Percentiles rank a stretch among this genome's conserved stretches.
Evolutionary conservation across 2,329 filamentous ascomycete species (phyloP).

Genomic region (Metarhizium album): DNA sequence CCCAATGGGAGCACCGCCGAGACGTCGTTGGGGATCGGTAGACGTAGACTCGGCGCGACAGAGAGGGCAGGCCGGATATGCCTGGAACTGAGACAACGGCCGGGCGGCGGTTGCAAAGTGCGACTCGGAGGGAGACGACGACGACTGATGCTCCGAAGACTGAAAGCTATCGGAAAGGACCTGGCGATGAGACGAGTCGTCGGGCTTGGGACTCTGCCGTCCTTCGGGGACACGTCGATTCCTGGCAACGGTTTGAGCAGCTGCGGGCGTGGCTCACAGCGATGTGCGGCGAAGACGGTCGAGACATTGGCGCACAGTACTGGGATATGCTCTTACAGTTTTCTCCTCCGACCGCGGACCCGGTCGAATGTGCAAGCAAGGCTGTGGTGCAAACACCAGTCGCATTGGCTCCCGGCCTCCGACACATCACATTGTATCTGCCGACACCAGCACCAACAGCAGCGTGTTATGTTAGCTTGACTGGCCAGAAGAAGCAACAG

Average conservation of each 20-base stretch:
- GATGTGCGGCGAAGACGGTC: too few species aligned
- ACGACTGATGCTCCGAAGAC: slow-evolving; percentile 3
- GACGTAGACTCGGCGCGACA: background rate
- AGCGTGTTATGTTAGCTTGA: too few species aligned
- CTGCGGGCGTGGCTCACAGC: too few species aligned
- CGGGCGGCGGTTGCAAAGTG: background rate
- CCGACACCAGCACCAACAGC: too few species aligned
- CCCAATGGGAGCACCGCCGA: slow-evolving; percentile 12
- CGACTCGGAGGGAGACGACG: slow-evolving; percentile 1
- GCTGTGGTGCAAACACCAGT: slow-evolving; percentile 39
- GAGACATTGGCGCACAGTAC: too few species aligned
- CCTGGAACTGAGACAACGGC: background rate
- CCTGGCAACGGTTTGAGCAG: too few species aligned
- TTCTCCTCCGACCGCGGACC: slow-evolving; percentile 10
- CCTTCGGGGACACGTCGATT: too few species aligned
- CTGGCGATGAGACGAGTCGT: background rate
- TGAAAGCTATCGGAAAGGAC: background rate
- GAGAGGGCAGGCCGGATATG: background rate
- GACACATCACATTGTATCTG: too few species aligned
- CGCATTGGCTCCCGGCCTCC: slow-evolving; percentile 26
- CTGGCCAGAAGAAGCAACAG: too few species aligned
- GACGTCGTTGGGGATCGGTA: background rate
- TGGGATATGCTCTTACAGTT: slow-evolving; percentile 9
- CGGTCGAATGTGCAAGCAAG: slow-evolving; percentile 33
- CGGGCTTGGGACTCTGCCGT: background rate